Evolutionary conservation across 495 filamentous ascomycete genomes (phyloP).

Genomic region (Penicillium cataractarum): DNA sequence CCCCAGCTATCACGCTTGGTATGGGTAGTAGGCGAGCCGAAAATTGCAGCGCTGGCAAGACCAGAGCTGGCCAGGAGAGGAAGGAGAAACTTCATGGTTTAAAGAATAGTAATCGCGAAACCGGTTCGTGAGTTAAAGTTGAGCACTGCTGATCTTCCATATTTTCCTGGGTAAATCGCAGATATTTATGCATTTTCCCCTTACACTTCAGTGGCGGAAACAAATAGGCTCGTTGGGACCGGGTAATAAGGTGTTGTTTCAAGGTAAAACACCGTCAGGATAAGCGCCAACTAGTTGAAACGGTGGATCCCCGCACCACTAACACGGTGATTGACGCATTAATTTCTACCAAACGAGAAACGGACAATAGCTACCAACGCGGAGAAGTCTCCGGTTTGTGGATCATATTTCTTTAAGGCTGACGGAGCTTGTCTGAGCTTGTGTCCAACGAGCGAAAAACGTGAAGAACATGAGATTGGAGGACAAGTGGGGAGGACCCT

Average conservation of each 20-base stretch:
- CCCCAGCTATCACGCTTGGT: slow-evolving; percentile 2
- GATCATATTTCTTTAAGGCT: neutral
- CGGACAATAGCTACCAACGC: neutral
- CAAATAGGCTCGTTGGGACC: neutral
- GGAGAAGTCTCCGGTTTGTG: neutral
- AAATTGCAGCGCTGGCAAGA: neutral
- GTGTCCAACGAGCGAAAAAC: neutral
- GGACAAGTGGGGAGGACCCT: neutral
- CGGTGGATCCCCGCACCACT: neutral
- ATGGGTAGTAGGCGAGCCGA: neutral
- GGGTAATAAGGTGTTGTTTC: neutral
- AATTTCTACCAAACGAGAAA: slow-evolving; percentile 3
- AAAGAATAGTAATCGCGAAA: neutral
- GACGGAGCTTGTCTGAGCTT: neutral
- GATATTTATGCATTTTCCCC: neutral
- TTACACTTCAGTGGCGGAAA: slow-evolving; percentile 2
- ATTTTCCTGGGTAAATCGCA: neutral
- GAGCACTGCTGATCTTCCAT: neutral
- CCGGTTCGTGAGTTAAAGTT: neutral
- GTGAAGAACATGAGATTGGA: neutral
- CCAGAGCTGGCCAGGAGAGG: neutral
- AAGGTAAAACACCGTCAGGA: neutral
- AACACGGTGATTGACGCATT: slow-evolving; percentile 17
- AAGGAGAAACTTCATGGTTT: neutral
- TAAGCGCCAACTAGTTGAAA: slow-evolving; percentile 10